Percentiles rank a stretch among this genome's conserved stretches.
These are phyloP conservation scores for Blastobotrys apis DNA, from an alignment of 1,139 yeast species.

Conservation along the genomic window DNA sequence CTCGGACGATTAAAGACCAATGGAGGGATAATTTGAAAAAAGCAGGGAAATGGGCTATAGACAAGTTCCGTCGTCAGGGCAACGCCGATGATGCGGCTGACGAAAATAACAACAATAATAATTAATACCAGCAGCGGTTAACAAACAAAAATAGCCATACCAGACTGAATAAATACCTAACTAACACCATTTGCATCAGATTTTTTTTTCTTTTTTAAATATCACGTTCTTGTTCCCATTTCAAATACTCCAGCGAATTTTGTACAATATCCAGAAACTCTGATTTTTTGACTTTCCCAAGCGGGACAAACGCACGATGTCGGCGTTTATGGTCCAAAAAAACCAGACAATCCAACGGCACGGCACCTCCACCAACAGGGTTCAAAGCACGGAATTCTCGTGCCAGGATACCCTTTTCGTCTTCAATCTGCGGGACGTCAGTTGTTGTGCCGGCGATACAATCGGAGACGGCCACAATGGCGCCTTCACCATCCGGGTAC, in stretches of 20 bases:
- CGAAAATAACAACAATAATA: too few species aligned
- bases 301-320: conserved; percentile 17
- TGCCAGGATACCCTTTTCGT: conserved; percentile 19
- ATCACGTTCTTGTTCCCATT: conserved; percentile 17
- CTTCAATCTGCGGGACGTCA: conserved; percentile 5
- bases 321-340: conserved; percentile 16
- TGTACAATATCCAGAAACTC: conserved; percentile 9
- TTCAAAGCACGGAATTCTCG: conserved; percentile 23
- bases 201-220: too few species aligned
- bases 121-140: too few species aligned
- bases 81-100: too few species aligned
- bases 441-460: background rate
- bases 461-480: conserved; percentile 13
- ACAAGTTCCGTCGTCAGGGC: too few species aligned
- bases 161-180: too few species aligned
- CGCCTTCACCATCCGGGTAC: conserved; percentile 11
- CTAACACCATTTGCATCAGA: too few species aligned
- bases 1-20: too few species aligned
- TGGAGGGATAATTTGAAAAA: too few species aligned
- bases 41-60: too few species aligned
- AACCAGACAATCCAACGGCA: conserved; percentile 21
- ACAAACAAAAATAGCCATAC: too few species aligned
- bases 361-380: conserved; percentile 26
- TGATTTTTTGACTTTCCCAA: conserved; percentile 2
- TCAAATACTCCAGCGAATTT: conserved; percentile 12